Conservation (phyloP, 179 eudicot species). For the Camellia oleifera region DNA sequence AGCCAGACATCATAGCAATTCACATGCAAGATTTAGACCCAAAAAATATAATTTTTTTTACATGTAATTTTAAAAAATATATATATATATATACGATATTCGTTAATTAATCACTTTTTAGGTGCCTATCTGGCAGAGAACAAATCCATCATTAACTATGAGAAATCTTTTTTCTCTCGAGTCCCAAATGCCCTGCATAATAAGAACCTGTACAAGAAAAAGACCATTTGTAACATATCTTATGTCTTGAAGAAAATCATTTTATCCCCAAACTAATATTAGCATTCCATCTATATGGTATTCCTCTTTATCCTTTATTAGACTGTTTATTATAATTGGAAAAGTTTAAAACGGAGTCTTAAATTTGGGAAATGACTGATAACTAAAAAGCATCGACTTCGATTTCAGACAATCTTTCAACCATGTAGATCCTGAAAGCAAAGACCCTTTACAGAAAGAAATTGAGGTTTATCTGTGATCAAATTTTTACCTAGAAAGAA, state of each 20-base stretch:
- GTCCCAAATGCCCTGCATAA: neutral
- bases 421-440: neutral
- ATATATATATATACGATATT: neutral
- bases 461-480: neutral
- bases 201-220: neutral
- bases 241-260: too few relatives aligned
- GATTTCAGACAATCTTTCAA: neutral
- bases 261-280: too few relatives aligned
- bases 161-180: constrained; percentile 19
- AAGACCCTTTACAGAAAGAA: neutral
- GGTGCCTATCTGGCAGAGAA: neutral
- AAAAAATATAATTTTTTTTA: neutral
- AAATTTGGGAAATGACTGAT: neutral
- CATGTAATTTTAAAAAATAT: too few relatives aligned
- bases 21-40: neutral
- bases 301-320: too few relatives aligned
- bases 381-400: neutral
- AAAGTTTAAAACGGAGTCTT: neutral
- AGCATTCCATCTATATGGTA: too few relatives aligned
- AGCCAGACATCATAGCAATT: neutral
- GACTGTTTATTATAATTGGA: neutral
- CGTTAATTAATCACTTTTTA: neutral
- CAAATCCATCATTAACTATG: neutral
- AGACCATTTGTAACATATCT: neutral
- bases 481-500: neutral